Percentiles rank a stretch among this genome's conserved stretches.
phyloP scores from a whole-genome alignment of 2,329 filamentous ascomycete genomes.

The Ophiostoma piceae region DNA sequence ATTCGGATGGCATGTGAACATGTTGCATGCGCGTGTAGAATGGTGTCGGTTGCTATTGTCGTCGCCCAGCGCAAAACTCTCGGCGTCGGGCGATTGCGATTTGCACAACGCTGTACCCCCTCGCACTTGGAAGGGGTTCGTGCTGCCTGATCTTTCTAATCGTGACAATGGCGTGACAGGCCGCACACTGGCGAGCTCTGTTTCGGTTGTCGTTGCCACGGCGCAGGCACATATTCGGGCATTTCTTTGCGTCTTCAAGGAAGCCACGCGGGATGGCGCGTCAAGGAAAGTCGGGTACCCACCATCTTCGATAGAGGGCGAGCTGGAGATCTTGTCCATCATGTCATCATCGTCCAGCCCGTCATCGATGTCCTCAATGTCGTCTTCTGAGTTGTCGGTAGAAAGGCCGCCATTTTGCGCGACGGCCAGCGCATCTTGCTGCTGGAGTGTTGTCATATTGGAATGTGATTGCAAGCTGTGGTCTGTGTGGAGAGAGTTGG shows the following conservation, averaged over 20 bases:
- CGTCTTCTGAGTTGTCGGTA: conserved; percentile 49
- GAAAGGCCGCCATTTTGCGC: conserved; percentile 56
- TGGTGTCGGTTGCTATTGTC: neutral
- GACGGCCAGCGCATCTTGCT: conserved; percentile 55
- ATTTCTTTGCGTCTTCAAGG: neutral
- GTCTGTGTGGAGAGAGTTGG: conserved; percentile 37
- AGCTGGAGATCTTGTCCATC: conserved; percentile 98
- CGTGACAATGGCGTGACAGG: neutral
- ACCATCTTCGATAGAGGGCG: conserved; percentile 99
- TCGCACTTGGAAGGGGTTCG: conserved; percentile 8
- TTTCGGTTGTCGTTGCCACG: neutral
- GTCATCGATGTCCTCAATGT: conserved; percentile 62
- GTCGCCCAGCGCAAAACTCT: neutral
- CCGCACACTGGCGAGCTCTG: neutral
- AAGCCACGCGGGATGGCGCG: conserved; percentile 25
- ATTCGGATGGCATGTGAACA: neutral
- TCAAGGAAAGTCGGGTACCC: conserved; percentile 52
- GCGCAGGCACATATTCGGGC: neutral
- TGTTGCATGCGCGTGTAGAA: neutral
- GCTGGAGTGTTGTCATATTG: conserved; percentile 34
- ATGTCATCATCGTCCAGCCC: conserved; percentile 70
- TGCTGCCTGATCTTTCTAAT: neutral
- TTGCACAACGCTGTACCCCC: neutral
- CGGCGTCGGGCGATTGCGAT: neutral
- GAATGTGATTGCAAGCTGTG: conserved; percentile 28